Base-by-base conservation (phyloP, 495 filamentous ascomycete genomes). In the Bombardia bombarda region DNA sequence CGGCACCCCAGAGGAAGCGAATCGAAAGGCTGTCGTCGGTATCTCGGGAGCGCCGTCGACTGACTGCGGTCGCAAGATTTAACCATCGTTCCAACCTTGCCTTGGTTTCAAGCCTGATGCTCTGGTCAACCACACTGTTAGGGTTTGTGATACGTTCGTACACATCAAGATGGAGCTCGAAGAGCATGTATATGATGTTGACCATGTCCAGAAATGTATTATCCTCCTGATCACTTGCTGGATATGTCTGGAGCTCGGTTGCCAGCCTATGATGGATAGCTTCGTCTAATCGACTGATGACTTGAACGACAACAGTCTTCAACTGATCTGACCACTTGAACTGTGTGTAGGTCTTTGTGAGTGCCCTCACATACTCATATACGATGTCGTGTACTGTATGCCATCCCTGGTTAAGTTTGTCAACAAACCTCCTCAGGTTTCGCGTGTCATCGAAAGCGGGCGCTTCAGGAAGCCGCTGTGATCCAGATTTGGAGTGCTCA, bases 81-180 rank as follows among this genome's bases (percentile, higher is more conserved):
- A 78, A 70, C 93, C 93, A 97, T 49, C 86, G 74, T 14, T 71
- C 72, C 14, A 95, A 58, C 17, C 84, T 75, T 43, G 85, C 82
- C 44, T 77, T 76, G 46, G 87, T 84, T 25, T 75, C 55, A 30
- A 73, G 45, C 38, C 78, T 68, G 25, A 76, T 82, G 13, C 52
- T 66, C 31, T 66, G 57, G 36, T 83, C 79, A 17, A 85, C 77
- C 12, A 80, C 77, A 45, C 79, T 88, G 56, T 73, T 82, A 0
- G 86, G 80, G 46, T 82, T 81, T 14, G 83, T 90, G 43, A 87
- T 82, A 13, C 79, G 69, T 26, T 83, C 79, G 51, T 85, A 94
- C 7, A 89, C 70, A 43, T 96, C 90, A 2, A 98, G 69, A 52
- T 96, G 87, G 7, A 99, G 68, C 59, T 99, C 92, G 46, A 88